Conservation (phyloP, 2,329 filamentous ascomycete genomes). For the Colletotrichum noveboracense region DNA sequence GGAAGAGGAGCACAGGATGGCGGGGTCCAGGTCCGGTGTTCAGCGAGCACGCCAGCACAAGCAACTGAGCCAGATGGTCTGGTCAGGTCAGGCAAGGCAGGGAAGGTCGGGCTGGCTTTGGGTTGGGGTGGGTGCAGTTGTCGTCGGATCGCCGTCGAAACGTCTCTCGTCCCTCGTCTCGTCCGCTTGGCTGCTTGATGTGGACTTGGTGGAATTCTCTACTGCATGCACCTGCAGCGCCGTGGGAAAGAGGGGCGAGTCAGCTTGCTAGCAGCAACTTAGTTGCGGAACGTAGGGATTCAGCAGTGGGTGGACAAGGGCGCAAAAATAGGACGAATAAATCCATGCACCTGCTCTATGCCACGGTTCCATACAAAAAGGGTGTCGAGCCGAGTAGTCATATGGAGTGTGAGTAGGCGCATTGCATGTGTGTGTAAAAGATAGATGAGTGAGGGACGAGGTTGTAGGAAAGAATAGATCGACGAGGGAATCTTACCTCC, state of each 20-base stretch:
- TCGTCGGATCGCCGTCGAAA: conserved; percentile 17
- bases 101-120: background rate
- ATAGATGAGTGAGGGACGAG: background rate
- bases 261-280: background rate
- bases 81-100: background rate
- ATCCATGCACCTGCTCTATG: conserved; percentile 8
- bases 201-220: background rate
- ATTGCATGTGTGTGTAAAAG: background rate
- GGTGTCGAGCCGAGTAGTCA: background rate
- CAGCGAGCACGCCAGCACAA: background rate
- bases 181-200: background rate
- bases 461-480: background rate
- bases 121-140: conserved; percentile 5
- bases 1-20: background rate
- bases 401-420: background rate
- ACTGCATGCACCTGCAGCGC: conserved; percentile 17
- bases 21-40: conserved; percentile 9
- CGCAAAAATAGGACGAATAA: conserved; percentile 12
- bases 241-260: conserved; percentile 18
- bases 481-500: background rate
- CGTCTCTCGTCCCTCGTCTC: background rate
- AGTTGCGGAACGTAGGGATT: background rate
- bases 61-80: background rate
- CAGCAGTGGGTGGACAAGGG: background rate
- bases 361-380: background rate